phyloP scores from a whole-genome alignment of 2,329 filamentous ascomycete species.

The Colletotrichum siamense region DNA sequence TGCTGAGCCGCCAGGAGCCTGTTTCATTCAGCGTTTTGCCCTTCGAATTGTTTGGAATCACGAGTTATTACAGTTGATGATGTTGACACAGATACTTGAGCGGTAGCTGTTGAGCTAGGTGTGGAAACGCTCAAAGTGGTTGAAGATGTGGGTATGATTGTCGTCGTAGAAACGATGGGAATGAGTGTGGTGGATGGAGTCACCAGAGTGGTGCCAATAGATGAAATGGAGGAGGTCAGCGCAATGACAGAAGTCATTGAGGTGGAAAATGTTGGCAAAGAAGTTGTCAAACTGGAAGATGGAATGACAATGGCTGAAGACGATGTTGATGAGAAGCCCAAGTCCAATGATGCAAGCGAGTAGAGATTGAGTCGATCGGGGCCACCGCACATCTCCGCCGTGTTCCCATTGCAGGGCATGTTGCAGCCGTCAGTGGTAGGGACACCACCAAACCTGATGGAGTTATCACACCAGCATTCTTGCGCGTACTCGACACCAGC shows the following conservation, averaged over 20 bases:
- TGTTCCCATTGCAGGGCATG: background rate
- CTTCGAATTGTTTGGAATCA: background rate
- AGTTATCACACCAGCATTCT: slow-evolving; percentile 11
- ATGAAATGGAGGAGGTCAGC: background rate
- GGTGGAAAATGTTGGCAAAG: background rate
- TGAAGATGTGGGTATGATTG: background rate
- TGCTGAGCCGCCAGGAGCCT: background rate
- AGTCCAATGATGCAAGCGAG: background rate
- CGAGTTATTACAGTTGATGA: background rate
- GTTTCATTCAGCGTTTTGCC: background rate
- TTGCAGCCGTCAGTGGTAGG: background rate
- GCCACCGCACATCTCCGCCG: background rate
- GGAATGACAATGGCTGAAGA: background rate
- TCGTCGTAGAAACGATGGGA: background rate
- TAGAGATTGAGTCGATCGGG: background rate
- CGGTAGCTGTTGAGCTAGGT: background rate
- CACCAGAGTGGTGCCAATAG: background rate
- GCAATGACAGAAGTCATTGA: background rate
- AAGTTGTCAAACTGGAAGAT: background rate
- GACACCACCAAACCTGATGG: background rate
- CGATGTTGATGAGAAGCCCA: background rate
- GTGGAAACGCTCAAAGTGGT: background rate
- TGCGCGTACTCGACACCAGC: background rate
- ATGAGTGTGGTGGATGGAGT: background rate
- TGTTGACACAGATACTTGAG: background rate